A percentile compares a stretch with the other conserved stretches of the same genome.
These are phyloP conservation scores for Phytophthora quininea DNA, from an alignment of 352 stramenopile species.

Conservation along the genomic window DNA sequence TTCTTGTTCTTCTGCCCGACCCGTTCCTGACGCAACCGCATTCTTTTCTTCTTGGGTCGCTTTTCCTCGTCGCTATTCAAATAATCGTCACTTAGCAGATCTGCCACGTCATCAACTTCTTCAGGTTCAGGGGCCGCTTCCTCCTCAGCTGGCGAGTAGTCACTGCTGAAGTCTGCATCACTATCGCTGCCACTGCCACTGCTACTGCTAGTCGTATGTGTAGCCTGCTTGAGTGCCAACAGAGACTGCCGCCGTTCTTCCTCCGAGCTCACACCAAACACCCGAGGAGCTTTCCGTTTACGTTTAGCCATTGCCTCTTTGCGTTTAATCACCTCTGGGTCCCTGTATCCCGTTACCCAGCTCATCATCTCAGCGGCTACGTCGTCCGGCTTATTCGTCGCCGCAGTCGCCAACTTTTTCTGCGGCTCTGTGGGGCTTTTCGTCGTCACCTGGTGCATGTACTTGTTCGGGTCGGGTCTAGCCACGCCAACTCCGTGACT, in stretches of 20 bases:
- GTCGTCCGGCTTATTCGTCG: constrained; percentile 21
- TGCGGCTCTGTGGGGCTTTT: constrained; percentile 32
- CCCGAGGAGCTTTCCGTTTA: constrained; percentile 40
- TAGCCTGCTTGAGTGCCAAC: constrained; percentile 46
- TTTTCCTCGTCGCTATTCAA: constrained; percentile 40
- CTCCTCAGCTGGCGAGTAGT: constrained; percentile 52
- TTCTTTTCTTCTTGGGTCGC: constrained; percentile 26
- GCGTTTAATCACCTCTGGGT: constrained; percentile 60
- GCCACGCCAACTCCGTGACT: neutral
- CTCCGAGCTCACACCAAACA: constrained; percentile 46
- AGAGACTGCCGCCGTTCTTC: constrained; percentile 49
- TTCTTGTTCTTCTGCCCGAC: constrained; percentile 30
- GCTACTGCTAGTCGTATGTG: constrained; percentile 24
- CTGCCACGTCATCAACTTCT: constrained; percentile 40
- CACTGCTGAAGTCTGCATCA: constrained; percentile 43
- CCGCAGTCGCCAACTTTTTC: constrained; percentile 16
- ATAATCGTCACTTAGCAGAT: constrained; percentile 59
- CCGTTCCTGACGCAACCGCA: constrained; percentile 27
- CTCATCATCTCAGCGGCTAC: constrained; percentile 54
- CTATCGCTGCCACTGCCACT: constrained; percentile 36
- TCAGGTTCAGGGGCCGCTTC: constrained; percentile 38
- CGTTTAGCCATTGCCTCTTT: constrained; percentile 58
- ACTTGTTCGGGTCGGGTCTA: constrained; percentile 12
- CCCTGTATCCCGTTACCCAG: constrained; percentile 60
- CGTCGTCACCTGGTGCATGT: constrained; percentile 29